Evolutionary conservation across 192 early-diverging fungal genomes (phyloP), one percentile per base, ranked within the genome.

Genomic region (Jimgerdemannia lactiflua): DNA sequence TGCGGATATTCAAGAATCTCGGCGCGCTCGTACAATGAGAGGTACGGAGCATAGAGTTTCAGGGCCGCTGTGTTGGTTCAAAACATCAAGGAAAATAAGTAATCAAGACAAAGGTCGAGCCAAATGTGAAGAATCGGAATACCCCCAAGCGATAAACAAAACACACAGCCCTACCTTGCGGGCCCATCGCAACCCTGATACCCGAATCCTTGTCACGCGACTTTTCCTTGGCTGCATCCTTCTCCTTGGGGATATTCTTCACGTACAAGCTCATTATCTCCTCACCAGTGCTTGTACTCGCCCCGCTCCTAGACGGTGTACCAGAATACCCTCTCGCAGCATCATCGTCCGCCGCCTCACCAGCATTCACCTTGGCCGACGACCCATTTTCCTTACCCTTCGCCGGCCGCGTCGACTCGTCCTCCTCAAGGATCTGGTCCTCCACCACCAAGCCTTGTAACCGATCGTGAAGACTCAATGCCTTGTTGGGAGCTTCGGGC

Each of bases 1-100:
- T 94, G 89, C 17, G 88, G 87, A 68, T 86, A 97, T 18, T 90
- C 90, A 14, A 91, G 75, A 49, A 99, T 96, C 79, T 99, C 98
- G 0, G 84, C 85, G 69, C 94, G 92, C 84, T 99, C 98, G 71
- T 93, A 95, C 17, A 86, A 79, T 7, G 94, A 96, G 69, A 99
- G 83, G 74, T 91, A 87, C 20, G 89, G 89, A 3, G 89, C 89
- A 72, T 93, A 92, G 3, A 89, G 81, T 65, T 90, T 87, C 63
- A 92, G 75, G 9, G 90, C 91, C 19, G 87, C 87, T 70, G 88
- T 85, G 7, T 91, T 39, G 14, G 42, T 19, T 39, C 39, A 29
- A 29, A 29, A 29, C 29, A 29, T 29, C 29, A 29, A 29, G 29
- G 29, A 29, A 49, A 41, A 42, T 20, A 3, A 4, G 70, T 64